These are phyloP conservation scores for Austroboletus rostrupii DNA, from an alignment of 1,284 basidiomycete genomes.

Conservation along the genomic window DNA sequence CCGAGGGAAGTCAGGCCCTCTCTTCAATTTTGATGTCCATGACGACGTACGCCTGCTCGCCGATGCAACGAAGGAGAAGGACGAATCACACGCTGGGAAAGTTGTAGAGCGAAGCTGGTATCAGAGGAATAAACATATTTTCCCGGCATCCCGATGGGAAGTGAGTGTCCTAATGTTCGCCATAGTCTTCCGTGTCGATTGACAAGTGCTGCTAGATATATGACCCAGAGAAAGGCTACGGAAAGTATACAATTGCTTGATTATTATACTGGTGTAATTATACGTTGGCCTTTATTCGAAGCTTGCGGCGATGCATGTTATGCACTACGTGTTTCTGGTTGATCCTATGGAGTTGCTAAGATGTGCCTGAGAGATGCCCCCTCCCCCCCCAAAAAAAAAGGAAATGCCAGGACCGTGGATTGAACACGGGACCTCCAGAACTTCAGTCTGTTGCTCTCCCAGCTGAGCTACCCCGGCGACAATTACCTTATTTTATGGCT, in stretches of 20 bases:
- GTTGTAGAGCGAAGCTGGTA: constrained; percentile 97
- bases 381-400: not conserved
- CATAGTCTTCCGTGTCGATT: constrained; percentile 1
- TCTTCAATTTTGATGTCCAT: constrained; percentile 99
- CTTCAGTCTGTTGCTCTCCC: constrained; percentile 81
- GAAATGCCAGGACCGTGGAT: constrained; percentile 52
- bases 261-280: not conserved
- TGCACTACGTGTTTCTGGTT: not conserved
- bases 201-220: constrained; percentile 55
- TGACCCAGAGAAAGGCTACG: constrained; percentile 88
- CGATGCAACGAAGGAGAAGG: constrained; percentile 95
- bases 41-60: constrained; percentile 95
- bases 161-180: constrained; percentile 38
- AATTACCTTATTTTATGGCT: not conserved
- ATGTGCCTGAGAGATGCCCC: no score
- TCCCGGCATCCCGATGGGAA: constrained; percentile 94
- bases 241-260: constrained; percentile 79
- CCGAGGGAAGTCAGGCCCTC: constrained; percentile 93
- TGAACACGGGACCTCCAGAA: constrained; percentile 57
- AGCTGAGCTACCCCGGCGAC: constrained; percentile 64
- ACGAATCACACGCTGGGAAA: constrained; percentile 98
- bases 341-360: no score
- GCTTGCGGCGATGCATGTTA: not conserved
- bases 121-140: constrained; percentile 95
- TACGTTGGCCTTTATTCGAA: not conserved